Conservation (phyloP, 202 grass and related monocot genomes). For the Elaeis oleifera region DNA sequence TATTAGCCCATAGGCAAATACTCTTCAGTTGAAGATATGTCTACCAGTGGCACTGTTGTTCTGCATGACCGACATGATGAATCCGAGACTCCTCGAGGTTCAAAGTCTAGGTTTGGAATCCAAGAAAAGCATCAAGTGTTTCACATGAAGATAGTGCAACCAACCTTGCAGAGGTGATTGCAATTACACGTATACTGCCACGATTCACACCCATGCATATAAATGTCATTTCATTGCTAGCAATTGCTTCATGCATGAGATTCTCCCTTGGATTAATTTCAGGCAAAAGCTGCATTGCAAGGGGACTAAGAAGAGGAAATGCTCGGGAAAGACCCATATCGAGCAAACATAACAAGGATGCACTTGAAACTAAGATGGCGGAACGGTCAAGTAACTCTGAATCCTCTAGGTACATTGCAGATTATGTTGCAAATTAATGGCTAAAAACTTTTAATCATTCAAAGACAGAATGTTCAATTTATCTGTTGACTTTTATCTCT, state of each 20-base stretch:
- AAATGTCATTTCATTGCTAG: neutral
- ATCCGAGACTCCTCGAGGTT: slow-evolving; percentile 62
- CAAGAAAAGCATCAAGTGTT: slow-evolving; percentile 67
- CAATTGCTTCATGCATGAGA: neutral
- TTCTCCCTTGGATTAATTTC: neutral
- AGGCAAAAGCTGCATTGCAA: slow-evolving; percentile 95
- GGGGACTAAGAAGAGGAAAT: slow-evolving; percentile 78
- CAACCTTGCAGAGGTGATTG: slow-evolving; percentile 84
- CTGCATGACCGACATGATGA: slow-evolving; percentile 59
- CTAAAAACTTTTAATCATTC: too few relatives aligned
- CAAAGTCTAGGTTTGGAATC: slow-evolving; percentile 77
- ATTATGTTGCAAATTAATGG: neutral
- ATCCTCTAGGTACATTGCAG: slow-evolving; percentile 35
- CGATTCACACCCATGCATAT: too few relatives aligned
- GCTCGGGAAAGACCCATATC: slow-evolving; percentile 58
- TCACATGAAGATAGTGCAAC: slow-evolving; percentile 80
- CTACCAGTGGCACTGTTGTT: slow-evolving; percentile 64
- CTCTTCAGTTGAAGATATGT: slow-evolving; percentile 71
- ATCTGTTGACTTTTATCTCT: too few relatives aligned
- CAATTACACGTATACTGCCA: too few relatives aligned
- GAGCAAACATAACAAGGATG: slow-evolving; percentile 56
- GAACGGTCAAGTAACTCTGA: slow-evolving; percentile 46
- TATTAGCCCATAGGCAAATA: slow-evolving; percentile 74
- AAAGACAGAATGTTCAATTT: too few relatives aligned
- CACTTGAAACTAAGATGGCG: slow-evolving; percentile 56